Conservation (phyloP, 768 basidiomycete genomes). For the Suillus paluster region DNA sequence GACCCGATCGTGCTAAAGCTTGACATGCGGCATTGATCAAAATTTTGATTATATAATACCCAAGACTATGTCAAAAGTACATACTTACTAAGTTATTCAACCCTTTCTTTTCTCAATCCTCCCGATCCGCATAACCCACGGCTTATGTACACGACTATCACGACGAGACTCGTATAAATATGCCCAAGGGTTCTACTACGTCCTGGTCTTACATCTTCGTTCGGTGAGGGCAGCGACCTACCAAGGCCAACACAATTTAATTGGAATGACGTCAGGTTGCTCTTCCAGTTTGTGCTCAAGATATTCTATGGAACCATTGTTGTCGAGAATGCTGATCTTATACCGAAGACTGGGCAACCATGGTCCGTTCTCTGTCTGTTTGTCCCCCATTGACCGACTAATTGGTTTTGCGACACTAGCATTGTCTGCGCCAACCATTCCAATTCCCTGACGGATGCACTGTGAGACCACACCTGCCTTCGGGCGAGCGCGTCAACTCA, state of each 20-base stretch:
- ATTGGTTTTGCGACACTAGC: conserved; percentile 43
- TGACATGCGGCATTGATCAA: conserved; percentile 17
- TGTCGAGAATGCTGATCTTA: conserved; percentile 72
- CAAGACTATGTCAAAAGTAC: background rate
- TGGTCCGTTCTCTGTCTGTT: conserved; percentile 48
- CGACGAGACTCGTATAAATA: conserved; percentile 20
- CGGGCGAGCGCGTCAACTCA: background rate
- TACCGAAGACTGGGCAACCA: conserved; percentile 74
- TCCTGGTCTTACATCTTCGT: conserved; percentile 73
- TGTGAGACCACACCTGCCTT: conserved; percentile 52
- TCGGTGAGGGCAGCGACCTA: conserved; percentile 46
- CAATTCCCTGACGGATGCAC: conserved; percentile 85
- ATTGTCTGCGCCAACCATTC: conserved; percentile 88
- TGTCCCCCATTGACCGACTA: conserved; percentile 1
- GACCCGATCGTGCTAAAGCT: background rate
- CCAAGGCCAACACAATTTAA: conserved; percentile 10
- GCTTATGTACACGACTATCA: conserved; percentile 13
- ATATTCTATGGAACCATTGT: conserved; percentile 92
- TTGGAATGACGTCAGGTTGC: conserved; percentile 43
- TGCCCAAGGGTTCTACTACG: conserved; percentile 45
- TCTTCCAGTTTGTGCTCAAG: conserved; percentile 84
- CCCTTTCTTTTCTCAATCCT: background rate
- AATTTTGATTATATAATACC: conserved; percentile 39
- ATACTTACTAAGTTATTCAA: too few relatives aligned
- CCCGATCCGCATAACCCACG: background rate